These are phyloP conservation scores for Salvia splendens DNA, from an alignment of 257 asterid species.

Conservation along the genomic window DNA sequence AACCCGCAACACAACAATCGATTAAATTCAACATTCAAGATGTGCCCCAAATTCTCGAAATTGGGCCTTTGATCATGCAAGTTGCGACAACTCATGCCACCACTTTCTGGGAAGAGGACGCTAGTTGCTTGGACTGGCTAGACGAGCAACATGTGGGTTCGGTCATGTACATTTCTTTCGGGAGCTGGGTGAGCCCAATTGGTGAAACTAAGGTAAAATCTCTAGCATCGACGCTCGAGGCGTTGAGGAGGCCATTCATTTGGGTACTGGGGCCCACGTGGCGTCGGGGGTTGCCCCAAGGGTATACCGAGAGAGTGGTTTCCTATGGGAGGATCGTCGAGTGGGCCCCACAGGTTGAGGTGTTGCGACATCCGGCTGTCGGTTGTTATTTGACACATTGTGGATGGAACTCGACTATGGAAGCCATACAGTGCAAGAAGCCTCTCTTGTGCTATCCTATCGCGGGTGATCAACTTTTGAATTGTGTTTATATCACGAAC, in stretches of 20 bases:
- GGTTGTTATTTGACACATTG: constrained; percentile 72
- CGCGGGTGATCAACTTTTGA: constrained; percentile 72
- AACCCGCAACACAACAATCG: not conserved
- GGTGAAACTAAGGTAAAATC: constrained; percentile 46
- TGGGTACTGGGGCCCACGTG: constrained; percentile 68
- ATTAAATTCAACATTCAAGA: not conserved
- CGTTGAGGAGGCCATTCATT: constrained; percentile 49
- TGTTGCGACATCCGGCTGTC: constrained; percentile 50
- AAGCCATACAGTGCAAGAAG: constrained; percentile 60
- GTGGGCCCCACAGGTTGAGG: constrained; percentile 80
- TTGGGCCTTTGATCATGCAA: constrained; percentile 52
- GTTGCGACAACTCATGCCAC: constrained; percentile 21
- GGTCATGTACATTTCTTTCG: constrained; percentile 66
- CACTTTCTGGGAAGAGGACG: constrained; percentile 66
- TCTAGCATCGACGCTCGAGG: constrained; percentile 61
- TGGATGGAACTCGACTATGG: constrained; percentile 85
- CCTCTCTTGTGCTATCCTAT: constrained; percentile 66
- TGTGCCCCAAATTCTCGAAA: constrained; percentile 38
- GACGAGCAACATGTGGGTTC: constrained; percentile 51
- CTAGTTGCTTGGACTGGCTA: constrained; percentile 60
- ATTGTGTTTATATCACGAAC: constrained; percentile 53
- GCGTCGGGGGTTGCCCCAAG: constrained; percentile 56
- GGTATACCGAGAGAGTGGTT: constrained; percentile 34
- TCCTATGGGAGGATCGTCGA: constrained; percentile 50
- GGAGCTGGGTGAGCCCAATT: constrained; percentile 89